Conservation (phyloP, 2,329 filamentous ascomycete species). For the Talaromyces sp. region DNA sequence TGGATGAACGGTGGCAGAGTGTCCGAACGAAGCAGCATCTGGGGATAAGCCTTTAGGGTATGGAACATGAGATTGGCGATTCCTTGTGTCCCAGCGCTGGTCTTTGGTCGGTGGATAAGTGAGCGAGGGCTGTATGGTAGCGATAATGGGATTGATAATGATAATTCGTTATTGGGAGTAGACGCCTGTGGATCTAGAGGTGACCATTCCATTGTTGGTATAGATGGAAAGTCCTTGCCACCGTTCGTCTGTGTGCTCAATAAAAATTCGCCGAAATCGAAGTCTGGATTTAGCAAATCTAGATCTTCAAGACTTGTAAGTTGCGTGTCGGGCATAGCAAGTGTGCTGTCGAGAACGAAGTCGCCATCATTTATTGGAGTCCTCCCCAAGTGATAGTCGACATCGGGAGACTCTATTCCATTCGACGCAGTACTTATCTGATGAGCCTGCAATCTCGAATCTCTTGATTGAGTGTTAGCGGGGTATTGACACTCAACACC, state of each 20-base stretch:
- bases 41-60: conserved; percentile 45
- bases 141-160: conserved; percentile 8
- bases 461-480: conserved; percentile 21
- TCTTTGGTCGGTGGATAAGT: conserved; percentile 26
- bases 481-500: conserved; percentile 41
- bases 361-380: background rate
- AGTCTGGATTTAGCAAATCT: background rate
- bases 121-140: conserved; percentile 4
- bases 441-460: background rate
- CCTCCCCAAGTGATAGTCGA: background rate
- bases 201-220: background rate
- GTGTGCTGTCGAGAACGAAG: background rate
- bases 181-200: background rate
- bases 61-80: conserved; percentile 40
- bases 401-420: background rate
- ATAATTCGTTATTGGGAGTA: background rate
- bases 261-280: conserved; percentile 10
- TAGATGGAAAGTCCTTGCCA: background rate
- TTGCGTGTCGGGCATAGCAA: background rate
- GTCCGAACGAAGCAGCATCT: conserved; percentile 41
- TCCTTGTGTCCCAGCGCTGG: conserved; percentile 30
- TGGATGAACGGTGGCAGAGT: conserved; percentile 48
- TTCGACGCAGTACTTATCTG: background rate
- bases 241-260: background rate
- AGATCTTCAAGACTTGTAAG: background rate